Conservation (phyloP, 306 rosid species). For the Dicorynia guianensis region DNA sequence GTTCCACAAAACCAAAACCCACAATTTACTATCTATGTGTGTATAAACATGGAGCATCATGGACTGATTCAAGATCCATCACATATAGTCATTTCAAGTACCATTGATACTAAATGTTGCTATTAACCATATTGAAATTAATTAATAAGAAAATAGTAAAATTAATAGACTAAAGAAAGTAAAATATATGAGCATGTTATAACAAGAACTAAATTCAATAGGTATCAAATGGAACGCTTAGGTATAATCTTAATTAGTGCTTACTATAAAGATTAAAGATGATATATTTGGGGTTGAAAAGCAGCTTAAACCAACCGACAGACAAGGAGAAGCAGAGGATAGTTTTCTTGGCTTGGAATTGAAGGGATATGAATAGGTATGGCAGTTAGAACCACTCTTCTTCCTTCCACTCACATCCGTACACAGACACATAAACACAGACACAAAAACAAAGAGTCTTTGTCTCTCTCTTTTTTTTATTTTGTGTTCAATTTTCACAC, state of each 20-base stretch:
- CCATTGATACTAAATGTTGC: background rate
- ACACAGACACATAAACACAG: background rate
- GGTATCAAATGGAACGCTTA: conserved; percentile 13
- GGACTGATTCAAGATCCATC: conserved; percentile 12
- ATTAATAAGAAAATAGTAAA: background rate
- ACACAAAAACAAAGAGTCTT: background rate
- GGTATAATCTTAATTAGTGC: conserved; percentile 5
- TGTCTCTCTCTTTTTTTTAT: conserved; percentile 23
- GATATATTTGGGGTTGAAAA: conserved; percentile 41
- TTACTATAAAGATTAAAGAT: conserved; percentile 11
- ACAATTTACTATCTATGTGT: conserved; percentile 4
- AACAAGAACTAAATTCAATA: conserved; percentile 24
- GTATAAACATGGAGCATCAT: background rate
- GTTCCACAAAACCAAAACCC: background rate
- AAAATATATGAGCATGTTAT: background rate
- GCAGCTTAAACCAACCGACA: conserved; percentile 65
- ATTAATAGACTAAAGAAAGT: background rate
- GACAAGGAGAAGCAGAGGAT: conserved; percentile 59
- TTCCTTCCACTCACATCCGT: conserved; percentile 46
- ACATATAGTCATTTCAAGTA: background rate
- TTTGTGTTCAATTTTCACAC: background rate
- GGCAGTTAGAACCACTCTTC: conserved; percentile 70
- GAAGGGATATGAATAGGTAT: conserved; percentile 71
- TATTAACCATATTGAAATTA: conserved; percentile 1
- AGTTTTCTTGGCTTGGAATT: conserved; percentile 68